Evolutionary conservation across 139 green algal species (phyloP).

Genomic region (Nannochloris sp.): DNA sequence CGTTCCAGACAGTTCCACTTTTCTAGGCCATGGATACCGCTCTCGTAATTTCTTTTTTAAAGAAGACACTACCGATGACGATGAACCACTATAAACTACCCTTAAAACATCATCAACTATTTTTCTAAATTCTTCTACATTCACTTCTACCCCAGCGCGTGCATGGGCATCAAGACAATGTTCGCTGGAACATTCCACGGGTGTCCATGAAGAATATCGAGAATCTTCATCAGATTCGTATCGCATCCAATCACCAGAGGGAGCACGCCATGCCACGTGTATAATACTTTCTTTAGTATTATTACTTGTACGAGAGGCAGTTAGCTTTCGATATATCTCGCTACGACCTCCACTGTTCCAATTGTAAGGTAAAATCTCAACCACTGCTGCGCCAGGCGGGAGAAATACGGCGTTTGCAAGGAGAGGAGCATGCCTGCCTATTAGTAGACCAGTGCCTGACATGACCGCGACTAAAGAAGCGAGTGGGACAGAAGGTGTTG

Average conservation of each 20-base stretch:
- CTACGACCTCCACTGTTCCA: slow-evolving; percentile 67
- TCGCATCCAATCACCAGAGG: slow-evolving; percentile 14
- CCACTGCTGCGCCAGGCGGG: slow-evolving; percentile 25
- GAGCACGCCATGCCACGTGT: slow-evolving; percentile 71
- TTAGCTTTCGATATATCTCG: slow-evolving; percentile 70
- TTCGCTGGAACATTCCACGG: slow-evolving; percentile 4
- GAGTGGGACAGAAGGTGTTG: slow-evolving; percentile 49
- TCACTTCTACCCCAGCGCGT: slow-evolving; percentile 48
- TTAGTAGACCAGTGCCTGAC: slow-evolving; percentile 52
- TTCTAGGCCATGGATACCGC: too few species aligned
- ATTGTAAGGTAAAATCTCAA: slow-evolving; percentile 83
- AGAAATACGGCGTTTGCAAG: slow-evolving; percentile 63
- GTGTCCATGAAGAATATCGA: slow-evolving; percentile 15
- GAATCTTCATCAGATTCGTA: slow-evolving; percentile 19
- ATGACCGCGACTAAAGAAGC: slow-evolving; percentile 51
- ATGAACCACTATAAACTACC: too few species aligned
- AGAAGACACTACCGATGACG: slow-evolving; percentile 42
- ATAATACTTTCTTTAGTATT: slow-evolving; percentile 55
- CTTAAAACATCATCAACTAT: slow-evolving; percentile 42
- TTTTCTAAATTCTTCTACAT: slow-evolving; percentile 41
- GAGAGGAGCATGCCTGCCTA: slow-evolving; percentile 59
- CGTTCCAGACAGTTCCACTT: too few species aligned
- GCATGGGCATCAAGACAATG: slow-evolving; percentile 70
- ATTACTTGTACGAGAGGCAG: slow-evolving; percentile 23
- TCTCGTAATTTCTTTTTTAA: too few species aligned